Evolutionary conservation across 305 asterid genomes (phyloP), one percentile per base, ranked within the genome.

Genomic region (Striga hermonthica): DNA sequence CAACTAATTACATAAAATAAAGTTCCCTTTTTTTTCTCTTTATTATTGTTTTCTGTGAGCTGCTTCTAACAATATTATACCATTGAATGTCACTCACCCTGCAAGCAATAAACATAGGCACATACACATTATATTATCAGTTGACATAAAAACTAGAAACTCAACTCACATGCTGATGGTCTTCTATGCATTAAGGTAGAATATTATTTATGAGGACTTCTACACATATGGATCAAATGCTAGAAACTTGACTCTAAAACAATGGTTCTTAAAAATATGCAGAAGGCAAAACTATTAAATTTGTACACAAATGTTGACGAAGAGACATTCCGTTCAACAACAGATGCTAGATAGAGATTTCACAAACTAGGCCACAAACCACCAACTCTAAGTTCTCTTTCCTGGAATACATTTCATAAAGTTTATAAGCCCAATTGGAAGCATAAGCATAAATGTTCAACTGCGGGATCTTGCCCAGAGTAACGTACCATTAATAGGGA

Each of bases 51-150:
- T n/a, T n/a, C n/a, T n/a, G n/a, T n/a, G n/a, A n/a, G n/a, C n/a
- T n/a, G n/a, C n/a, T n/a, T n/a, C 62, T 60, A 2, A 52, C 49
- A 55, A 48, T 63, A 69, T 57, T 40, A 39, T 7, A 52, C 14
- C 0, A 37, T 50, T 63, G 53, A 52, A 36, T 34, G 68, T 47
- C 54, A 53, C n/a, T 75, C 76, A 90, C 12, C 93, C 96, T 89
- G 72, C 31, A 44, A 70, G 72, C 68, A 70, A 65, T 36, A 49
- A 35, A 60, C 14, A 44, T 52, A 28, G 8, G 67, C 38, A 45
- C 65, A n/a, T 45, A 22, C 7, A 71, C 15, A 44, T 66, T 14
- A 67, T 22, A 36, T 50, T 55, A 28, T 35, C 16, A 49, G 41
- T 31, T 41, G 57, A 47, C 52, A 14, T 34, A 4, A 39, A 50